These are phyloP conservation scores for Candida suzukii DNA, from an alignment of 805 yeast species.

Conservation along the genomic window DNA sequence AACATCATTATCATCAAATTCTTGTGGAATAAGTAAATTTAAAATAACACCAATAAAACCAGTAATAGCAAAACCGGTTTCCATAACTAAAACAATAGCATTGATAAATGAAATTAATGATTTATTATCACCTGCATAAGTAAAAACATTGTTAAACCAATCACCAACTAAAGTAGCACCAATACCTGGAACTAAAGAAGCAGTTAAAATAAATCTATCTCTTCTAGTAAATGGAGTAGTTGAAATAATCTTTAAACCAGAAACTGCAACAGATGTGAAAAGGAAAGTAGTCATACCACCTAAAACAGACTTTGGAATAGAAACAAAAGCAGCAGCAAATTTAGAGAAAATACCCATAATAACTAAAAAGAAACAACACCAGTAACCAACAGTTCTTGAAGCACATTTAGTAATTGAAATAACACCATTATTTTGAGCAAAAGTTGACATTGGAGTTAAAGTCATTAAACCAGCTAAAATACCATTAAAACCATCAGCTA, in stretches of 20 bases:
- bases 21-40: constrained; percentile 42
- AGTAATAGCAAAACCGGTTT: constrained; percentile 50
- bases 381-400: constrained; percentile 59
- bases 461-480: constrained; percentile 71
- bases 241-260: constrained; percentile 51
- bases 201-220: constrained; percentile 48
- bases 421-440: constrained; percentile 95
- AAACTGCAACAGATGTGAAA: constrained; percentile 50
- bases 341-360: constrained; percentile 85
- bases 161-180: constrained; percentile 39
- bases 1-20: constrained; percentile 39
- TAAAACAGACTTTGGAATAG: constrained; percentile 71
- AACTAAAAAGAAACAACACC: constrained; percentile 56
- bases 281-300: constrained; percentile 78
- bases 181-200: constrained; percentile 43
- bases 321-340: constrained; percentile 82
- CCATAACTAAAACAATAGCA: constrained; percentile 49
- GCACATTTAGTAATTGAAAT: constrained; percentile 91
- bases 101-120: constrained; percentile 40
- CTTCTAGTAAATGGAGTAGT: constrained; percentile 49
- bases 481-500: constrained; percentile 85
- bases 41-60: constrained; percentile 47
- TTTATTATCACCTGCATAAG: constrained; percentile 39
- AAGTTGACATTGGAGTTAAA: constrained; percentile 83
- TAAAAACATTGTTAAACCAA: constrained; percentile 45